Base-by-base conservation (phyloP, 805 yeast species). In the Limtongozyma cylindracea region DNA sequence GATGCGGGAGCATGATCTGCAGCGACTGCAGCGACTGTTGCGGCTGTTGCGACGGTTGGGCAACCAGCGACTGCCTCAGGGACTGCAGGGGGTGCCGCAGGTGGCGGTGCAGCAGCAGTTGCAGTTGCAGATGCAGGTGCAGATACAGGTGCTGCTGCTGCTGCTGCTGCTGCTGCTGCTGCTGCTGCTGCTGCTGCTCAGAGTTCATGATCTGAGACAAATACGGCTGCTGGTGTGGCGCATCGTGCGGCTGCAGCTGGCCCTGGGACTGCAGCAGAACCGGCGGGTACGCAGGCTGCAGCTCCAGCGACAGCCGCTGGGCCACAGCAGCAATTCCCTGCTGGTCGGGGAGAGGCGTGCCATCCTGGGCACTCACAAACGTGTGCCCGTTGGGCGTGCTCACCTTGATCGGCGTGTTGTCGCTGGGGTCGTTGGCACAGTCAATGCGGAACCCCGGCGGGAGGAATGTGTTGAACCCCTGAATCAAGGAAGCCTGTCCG, bases 391-490 rank as follows among this genome's bases (percentile, higher is more conserved):
- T 61, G 3, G 99, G 98, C 1, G 98, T 88, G 2, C 94, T 78
- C 10, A 88, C 96, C 27, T 80, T 61, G 29, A 88, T 80, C 11
- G 94, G 91, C 32, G 73, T 70, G 10, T 91, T 91, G 39, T 84
- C 95, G 18, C 72, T 53, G 6, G 94, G 88, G 39, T 78, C 88
- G 24, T 56, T 40, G 1, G 94, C 73, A 46, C 96, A 88, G 42
- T 77, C 92, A 31, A 88, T 82, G 30, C 74, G 56, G 47, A 80
- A 88, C 3, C 98, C 99, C 12, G 91, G 93, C 2, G 99, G 99
- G 32, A 88, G 55, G 41, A 88, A 88, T 2, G 99, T 84, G 49
- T 88, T 88, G 47, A 88, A 91, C 0, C 99, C 98, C 46, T 88
- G 96, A 29, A 88, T 84, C 37, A 88, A 56, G 29, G 71, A 65